Evolutionary conservation across 163 green algal species (phyloP), one percentile per base, ranked within the genome.

Genomic region (Smithsoniella earleae): DNA sequence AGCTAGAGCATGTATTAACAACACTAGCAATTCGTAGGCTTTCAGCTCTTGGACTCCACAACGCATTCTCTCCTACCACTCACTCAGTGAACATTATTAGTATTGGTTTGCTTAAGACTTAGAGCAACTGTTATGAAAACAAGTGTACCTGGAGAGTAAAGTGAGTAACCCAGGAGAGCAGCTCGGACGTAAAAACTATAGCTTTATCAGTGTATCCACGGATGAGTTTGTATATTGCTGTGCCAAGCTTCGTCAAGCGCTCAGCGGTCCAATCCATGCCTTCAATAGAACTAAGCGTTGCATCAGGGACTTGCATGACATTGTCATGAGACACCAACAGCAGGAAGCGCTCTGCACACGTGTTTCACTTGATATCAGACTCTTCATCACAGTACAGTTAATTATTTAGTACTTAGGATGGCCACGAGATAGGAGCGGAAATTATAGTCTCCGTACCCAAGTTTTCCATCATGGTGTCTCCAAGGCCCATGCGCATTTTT

Each of bases 391-490:
- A n/a, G n/a, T n/a, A n/a, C n/a, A n/a, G n/a, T n/a, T n/a, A n/a
- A n/a, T n/a, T n/a, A n/a, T n/a, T n/a, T n/a, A n/a, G n/a, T n/a
- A n/a, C n/a, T n/a, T n/a, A n/a, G n/a, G n/a, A n/a, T n/a, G n/a
- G n/a, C n/a, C n/a, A n/a, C n/a, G n/a, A n/a, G n/a, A n/a, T n/a
- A n/a, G n/a, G n/a, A n/a, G n/a, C n/a, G n/a, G n/a, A n/a, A n/a
- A n/a, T n/a, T n/a, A n/a, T n/a, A n/a, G n/a, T n/a, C n/a, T n/a
- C n/a, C n/a, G n/a, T n/a, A n/a, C n/a, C 91, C 36, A 96, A 55
- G 66, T 89, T 88, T 52, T 95, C 86, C 90, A 96, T 96, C n/a
- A 95, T 81, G 28, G 86, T 82, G 55, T 96, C 90, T 3, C 88
- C 90, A 2, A 96, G 73, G 3, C 90, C 90, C 36, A 82, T 66